These are phyloP conservation scores for Cadophora luteo-olivacea DNA, from an alignment of 2,329 filamentous ascomycete species.

Conservation along the genomic window DNA sequence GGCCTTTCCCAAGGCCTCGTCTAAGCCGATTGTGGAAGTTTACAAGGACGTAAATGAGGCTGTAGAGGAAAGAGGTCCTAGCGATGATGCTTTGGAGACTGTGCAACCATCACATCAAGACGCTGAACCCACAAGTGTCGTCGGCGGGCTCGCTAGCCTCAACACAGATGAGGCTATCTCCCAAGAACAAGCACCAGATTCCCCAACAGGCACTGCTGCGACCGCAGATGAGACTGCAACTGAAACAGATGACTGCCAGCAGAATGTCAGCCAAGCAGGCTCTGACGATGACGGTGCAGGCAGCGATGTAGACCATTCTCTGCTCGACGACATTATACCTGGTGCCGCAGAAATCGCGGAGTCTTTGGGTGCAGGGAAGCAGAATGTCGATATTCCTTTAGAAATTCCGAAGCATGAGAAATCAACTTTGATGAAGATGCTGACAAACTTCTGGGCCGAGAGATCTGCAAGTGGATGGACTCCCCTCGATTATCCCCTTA, in stretches of 20 bases:
- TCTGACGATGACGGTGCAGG: constrained; percentile 71
- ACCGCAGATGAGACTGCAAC: constrained; percentile 44
- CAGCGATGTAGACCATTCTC: constrained; percentile 76
- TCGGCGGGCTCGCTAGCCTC: constrained; percentile 41
- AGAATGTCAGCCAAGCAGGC: constrained; percentile 62
- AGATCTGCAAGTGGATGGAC: constrained; percentile 95
- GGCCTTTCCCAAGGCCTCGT: constrained; percentile 87
- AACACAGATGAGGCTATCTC: constrained; percentile 31
- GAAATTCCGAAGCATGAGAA: constrained; percentile 93
- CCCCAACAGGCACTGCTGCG: constrained; percentile 40
- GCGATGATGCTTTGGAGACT: constrained; percentile 63
- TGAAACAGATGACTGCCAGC: constrained; percentile 52
- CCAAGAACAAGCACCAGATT: constrained; percentile 33
- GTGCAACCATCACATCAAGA: constrained; percentile 46
- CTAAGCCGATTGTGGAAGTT: constrained; percentile 95
- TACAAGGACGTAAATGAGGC: constrained; percentile 94
- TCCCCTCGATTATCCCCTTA: constrained; percentile 89
- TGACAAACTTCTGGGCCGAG: constrained; percentile 98
- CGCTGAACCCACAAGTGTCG: constrained; percentile 37
- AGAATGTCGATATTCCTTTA: constrained; percentile 64
- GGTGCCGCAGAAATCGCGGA: constrained; percentile 68
- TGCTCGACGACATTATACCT: constrained; percentile 71
- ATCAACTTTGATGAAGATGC: constrained; percentile 90
- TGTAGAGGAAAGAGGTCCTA: constrained; percentile 77
- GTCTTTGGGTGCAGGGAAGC: constrained; percentile 59